Percentiles rank a stretch among this genome's conserved stretches.
Conservation (phyloP, 2,329 filamentous ascomycete genomes). For the Nakataea oryzae region DNA sequence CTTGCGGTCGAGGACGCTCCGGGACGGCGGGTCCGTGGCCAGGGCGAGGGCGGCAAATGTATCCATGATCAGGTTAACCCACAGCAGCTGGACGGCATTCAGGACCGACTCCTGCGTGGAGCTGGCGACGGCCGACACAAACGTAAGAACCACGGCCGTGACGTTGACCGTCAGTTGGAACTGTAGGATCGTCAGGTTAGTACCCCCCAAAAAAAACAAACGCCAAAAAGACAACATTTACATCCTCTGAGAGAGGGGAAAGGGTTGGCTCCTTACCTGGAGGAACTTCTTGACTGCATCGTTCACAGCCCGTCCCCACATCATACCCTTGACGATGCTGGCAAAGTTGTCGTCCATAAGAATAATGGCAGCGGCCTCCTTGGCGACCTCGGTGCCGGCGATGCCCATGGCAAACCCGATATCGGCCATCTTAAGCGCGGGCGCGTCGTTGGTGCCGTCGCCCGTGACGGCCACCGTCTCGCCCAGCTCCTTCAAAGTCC, state of each 20-base stretch:
- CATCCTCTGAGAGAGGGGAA: neutral
- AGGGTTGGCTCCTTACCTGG: conserved; percentile 13
- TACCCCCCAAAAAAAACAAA: neutral
- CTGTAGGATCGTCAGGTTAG: conserved; percentile 3
- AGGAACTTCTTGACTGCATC: conserved; percentile 70
- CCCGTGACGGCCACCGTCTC: conserved; percentile 77
- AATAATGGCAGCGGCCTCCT: conserved; percentile 77
- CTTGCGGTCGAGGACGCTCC: conserved; percentile 70
- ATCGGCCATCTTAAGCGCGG: conserved; percentile 70
- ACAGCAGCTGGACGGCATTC: conserved; percentile 82
- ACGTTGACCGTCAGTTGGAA: conserved; percentile 84
- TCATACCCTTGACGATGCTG: conserved; percentile 75
- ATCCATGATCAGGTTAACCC: conserved; percentile 98
- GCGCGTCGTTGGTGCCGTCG: conserved; percentile 76
- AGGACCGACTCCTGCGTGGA: conserved; percentile 62
- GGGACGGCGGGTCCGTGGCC: conserved; percentile 80
- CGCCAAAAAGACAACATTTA: neutral
- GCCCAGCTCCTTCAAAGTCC: conserved; percentile 58
- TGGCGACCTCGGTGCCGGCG: conserved; percentile 72
- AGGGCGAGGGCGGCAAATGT: conserved; percentile 84
- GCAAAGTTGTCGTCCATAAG: conserved; percentile 83
- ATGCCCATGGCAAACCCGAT: conserved; percentile 84
- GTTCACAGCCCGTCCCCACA: conserved; percentile 71
- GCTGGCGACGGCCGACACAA: conserved; percentile 74
- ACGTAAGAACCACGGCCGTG: conserved; percentile 78